Conservation (phyloP, 441 rosid species). For the Euphorbia neoarborescens region DNA sequence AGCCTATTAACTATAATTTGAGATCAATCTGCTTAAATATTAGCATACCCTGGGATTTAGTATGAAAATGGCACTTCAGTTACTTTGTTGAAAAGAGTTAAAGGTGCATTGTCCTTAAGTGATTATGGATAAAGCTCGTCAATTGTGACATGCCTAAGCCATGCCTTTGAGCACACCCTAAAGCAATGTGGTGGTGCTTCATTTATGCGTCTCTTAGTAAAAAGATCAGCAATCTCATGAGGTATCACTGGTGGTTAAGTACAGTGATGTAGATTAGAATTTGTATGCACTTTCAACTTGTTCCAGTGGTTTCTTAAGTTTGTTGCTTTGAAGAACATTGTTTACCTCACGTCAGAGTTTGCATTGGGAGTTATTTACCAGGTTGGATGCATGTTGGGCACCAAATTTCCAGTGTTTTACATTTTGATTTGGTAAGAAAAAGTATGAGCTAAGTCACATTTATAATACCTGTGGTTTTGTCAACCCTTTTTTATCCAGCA, state of each 20-base stretch:
- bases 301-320: neutral
- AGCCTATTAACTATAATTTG: no score
- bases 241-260: neutral
- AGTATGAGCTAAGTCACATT: neutral
- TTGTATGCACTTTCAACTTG: neutral
- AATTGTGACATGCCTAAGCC: neutral
- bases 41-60: no score
- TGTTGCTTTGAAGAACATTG: neutral
- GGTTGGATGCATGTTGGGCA: neutral
- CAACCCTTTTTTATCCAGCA: neutral
- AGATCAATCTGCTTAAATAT: no score
- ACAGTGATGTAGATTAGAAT: neutral
- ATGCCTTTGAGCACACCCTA: neutral
- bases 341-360: neutral
- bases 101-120: neutral
- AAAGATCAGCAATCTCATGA: neutral
- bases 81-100: neutral
- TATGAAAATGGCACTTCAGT: neutral
- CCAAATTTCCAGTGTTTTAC: neutral
- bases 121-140: neutral
- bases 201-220: neutral
- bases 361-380: neutral
- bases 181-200: neutral
- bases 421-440: neutral
- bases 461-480: neutral